A percentile compares a stretch with the other conserved stretches of the same genome.
phyloP scores from a whole-genome alignment of 2,329 filamentous ascomycete genomes.

The Fusarium sp. region DNA sequence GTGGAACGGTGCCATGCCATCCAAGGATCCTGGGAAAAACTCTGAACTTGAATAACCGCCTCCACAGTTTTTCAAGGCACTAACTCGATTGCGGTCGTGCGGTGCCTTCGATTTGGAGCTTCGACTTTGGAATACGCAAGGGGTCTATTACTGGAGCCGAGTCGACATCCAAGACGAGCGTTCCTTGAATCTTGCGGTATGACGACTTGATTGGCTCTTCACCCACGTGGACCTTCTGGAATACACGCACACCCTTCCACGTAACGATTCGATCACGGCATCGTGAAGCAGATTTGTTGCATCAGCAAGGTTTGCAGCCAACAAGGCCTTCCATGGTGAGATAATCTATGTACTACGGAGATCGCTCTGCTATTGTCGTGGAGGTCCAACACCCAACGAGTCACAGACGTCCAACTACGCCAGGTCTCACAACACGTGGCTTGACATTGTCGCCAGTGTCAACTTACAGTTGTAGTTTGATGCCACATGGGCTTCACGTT shows the following conservation, averaged over 20 bases:
- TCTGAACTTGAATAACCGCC: slow-evolving; percentile 25
- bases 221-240: slow-evolving; percentile 12
- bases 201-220: slow-evolving; percentile 1
- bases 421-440: slow-evolving; percentile 2
- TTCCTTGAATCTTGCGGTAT: neutral
- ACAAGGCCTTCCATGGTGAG: slow-evolving; percentile 13
- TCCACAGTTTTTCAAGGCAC: slow-evolving; percentile 9
- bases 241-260: slow-evolving; percentile 9
- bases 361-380: neutral
- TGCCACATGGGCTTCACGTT: neutral
- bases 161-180: slow-evolving; percentile 17
- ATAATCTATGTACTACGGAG: neutral
- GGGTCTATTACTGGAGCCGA: slow-evolving; percentile 25
- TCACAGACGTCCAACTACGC: neutral
- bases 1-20: slow-evolving; percentile 7
- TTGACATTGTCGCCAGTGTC: neutral
- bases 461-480: neutral
- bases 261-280: slow-evolving; percentile 13
- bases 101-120: slow-evolving; percentile 19
- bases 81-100: slow-evolving; percentile 13
- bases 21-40: slow-evolving; percentile 35
- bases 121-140: slow-evolving; percentile 21
- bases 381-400: neutral
- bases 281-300: slow-evolving; percentile 24
- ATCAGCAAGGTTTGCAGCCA: slow-evolving; percentile 12